Evolutionary conservation across 305 asterid genomes (phyloP).

Genomic region (Fraxinus xanthoxyloides): DNA sequence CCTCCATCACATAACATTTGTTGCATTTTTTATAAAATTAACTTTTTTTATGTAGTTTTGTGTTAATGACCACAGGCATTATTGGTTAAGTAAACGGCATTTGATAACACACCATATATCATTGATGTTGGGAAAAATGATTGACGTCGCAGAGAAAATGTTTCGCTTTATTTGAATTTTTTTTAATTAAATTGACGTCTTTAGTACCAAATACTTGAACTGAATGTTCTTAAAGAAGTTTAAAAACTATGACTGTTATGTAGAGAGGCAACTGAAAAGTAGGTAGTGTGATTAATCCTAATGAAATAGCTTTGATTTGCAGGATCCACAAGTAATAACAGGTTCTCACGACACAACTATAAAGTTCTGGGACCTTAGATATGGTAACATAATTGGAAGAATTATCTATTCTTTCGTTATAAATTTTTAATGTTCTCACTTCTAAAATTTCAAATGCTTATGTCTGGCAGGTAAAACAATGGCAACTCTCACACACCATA

Average conservation of each 20-base stretch:
- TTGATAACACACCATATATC: neutral
- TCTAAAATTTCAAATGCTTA: slow-evolving; percentile 17
- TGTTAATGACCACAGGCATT: neutral
- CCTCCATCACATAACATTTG: neutral
- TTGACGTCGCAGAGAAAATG: neutral
- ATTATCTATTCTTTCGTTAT: neutral
- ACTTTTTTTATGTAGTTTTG: neutral
- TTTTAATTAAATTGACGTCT: neutral
- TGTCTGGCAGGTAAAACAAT: slow-evolving; percentile 74
- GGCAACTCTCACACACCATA: slow-evolving; percentile 93
- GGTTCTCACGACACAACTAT: slow-evolving; percentile 98
- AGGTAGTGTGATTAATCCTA: slow-evolving; percentile 14
- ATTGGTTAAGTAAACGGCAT: neutral
- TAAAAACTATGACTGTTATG: neutral
- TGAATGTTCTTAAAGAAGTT: neutral
- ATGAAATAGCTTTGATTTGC: slow-evolving; percentile 30
- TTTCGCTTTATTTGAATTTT: neutral
- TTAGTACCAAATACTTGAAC: neutral
- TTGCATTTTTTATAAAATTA: neutral
- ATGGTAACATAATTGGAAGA: slow-evolving; percentile 44
- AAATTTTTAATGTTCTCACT: slow-evolving; percentile 13
- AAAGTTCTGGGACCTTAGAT: slow-evolving; percentile 96
- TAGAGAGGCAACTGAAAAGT: slow-evolving; percentile 6
- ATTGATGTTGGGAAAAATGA: neutral
- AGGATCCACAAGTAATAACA: slow-evolving; percentile 98